Evolutionary conservation across 1,139 yeast genomes (phyloP), one percentile per base, ranked within the genome.

Genomic region (Sugiyamaella neomexicana): DNA sequence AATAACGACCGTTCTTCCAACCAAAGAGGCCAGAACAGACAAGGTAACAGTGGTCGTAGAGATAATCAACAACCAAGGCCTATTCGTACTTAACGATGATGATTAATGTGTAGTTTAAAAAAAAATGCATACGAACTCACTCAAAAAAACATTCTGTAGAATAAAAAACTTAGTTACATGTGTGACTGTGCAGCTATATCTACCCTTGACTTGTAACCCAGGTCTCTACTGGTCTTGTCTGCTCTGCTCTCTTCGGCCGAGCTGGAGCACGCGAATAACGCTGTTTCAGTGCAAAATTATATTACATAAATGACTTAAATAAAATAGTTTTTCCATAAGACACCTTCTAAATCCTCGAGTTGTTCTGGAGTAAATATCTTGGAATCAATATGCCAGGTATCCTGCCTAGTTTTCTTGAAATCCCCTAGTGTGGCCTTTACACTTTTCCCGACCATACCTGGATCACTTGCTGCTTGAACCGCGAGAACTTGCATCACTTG

Each of bases 381-480:
- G 57, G 88, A 80, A 68, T 95, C 99, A 59, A 89, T 80, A 63
- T 88, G 96, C 99, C 99, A 95, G 0, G 97, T 89, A 66, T 95
- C 99, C 56, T 91, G 96, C 62, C 99, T 81, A 5, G 89, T 85
- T 73, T 90, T 91, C 69, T 91, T 93, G 72, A 93, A 95, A 59
- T 83, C 86, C 56, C 96, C 86, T 50, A 95, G 77, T 1, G 83
- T 80, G 32, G 85, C 83, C 70, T 93, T 93, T 6, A 96, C 96
- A 1, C 97, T 81, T 59, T 85, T 82, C 1, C 97, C 97, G 37
- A 89, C 83, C 55, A 85, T 72, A 2, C 97, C 97, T 5, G 84
- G 82, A 32, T 85, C 79, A 6, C 84, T 81, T 4, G 89, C 81
- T 0, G 80, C 79, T 68, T 83, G 84, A 25, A 80, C 80, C 0